Base-by-base conservation (phyloP, 148 eudicot species). In the Pouteria glomerata region DNA sequence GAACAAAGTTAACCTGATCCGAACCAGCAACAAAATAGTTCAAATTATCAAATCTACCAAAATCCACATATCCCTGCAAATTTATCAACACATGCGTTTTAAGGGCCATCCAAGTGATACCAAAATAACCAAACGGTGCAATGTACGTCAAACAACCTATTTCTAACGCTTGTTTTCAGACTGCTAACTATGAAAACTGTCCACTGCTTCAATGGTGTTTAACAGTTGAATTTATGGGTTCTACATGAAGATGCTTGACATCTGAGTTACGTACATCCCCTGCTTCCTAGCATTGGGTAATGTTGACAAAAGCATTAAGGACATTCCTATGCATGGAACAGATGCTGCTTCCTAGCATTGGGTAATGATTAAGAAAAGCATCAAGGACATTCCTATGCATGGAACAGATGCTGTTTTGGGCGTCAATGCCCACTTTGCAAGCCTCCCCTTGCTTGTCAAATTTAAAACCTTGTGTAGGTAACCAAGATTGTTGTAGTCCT, bases 41-140 rank as follows among this genome's bases (percentile, higher is more conserved):
- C 74, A 76, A 79, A 58, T 55, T 66, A 81, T 87, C 86, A 74
- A 85, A 93, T 80, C 98, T 88, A n/a, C 98, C 98, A 79, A 81
- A 93, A 86, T 81, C 86, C 69, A 87, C 73, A 71, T 90, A 93
- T 73, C 98, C 98, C 98, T 93, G 80, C 76, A 80, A 64, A 80
- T 48, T 53, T 31, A 21, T 33, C 23, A 51, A 3, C 37, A 58
- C 11, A 16, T 24, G 31, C 15, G 30, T 23, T 63, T 10, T 59
- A 30, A 56, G 69, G 21, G n/a, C 18, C 56, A 42, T 6, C 23
- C 2, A 14, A 24, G 4, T 41, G 30, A 45, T 47, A 30, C 27
- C 39, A 73, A 42, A 52, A 4, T 16, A 64, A 31, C 35, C 1
- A 72, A 34, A 56, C 39, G 15, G 26, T 57, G 11, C 26, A 27